A percentile compares a stretch with the other conserved stretches of the same genome.
Evolutionary conservation across 257 asterid species (phyloP).

Genomic region (Gentiana dahurica): DNA sequence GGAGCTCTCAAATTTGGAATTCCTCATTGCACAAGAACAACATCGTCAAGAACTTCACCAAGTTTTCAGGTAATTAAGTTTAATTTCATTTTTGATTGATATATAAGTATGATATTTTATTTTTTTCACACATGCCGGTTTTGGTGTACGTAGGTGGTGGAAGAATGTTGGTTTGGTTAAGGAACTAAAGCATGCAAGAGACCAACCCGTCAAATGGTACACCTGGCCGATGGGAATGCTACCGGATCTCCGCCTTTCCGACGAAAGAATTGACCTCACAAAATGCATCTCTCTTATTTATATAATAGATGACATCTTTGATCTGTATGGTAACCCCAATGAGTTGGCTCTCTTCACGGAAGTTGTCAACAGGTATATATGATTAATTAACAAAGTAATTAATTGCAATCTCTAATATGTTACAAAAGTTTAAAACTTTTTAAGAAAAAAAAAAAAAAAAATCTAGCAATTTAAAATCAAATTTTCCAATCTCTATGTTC

Average conservation of each 20-base stretch:
- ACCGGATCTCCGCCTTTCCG: constrained; percentile 12
- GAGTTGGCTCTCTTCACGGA: constrained; percentile 18
- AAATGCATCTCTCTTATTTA: constrained; percentile 22
- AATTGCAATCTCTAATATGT: too few relatives aligned
- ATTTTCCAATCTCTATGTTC: too few relatives aligned
- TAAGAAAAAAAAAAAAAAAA: too few relatives aligned
- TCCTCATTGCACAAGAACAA: constrained; percentile 9
- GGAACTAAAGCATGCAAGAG: constrained; percentile 25
- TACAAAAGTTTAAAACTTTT: too few relatives aligned
- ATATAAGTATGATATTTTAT: too few relatives aligned
- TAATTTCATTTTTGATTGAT: too few relatives aligned
- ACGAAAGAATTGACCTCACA: constrained; percentile 21
- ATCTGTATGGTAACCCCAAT: constrained; percentile 21
- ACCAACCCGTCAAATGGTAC: constrained; percentile 35
- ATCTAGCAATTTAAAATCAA: too few relatives aligned
- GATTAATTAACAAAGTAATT: neutral
- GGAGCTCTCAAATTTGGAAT: constrained; percentile 26
- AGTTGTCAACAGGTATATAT: constrained; percentile 22
- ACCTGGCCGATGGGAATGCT: constrained; percentile 22
- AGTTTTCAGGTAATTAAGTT: constrained; percentile 22
- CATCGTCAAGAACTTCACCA: constrained; percentile 24
- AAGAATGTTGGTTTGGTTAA: constrained; percentile 14
- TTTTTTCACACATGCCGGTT: neutral
- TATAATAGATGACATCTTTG: constrained; percentile 29
- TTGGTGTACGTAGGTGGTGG: constrained; percentile 39